These are phyloP conservation scores for Exophiala sp. DNA, from an alignment of 2,329 filamentous ascomycete genomes.

Conservation along the genomic window DNA sequence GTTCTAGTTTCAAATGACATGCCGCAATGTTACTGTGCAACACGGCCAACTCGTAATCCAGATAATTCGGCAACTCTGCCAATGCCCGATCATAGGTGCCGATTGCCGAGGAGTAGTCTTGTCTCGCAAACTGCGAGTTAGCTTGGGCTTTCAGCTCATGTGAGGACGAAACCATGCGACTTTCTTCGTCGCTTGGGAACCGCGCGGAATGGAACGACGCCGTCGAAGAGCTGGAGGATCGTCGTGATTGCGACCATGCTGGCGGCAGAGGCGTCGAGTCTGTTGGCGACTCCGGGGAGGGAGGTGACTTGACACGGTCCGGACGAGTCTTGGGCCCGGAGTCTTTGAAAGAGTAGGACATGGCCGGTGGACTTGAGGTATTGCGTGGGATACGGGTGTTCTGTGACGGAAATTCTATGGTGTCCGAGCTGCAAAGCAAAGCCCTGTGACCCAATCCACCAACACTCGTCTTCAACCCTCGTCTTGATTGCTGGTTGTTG, in stretches of 20 bases:
- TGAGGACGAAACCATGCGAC: constrained; percentile 64
- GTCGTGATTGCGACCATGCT: constrained; percentile 20
- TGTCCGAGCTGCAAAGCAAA: no score
- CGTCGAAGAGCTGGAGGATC: constrained; percentile 19
- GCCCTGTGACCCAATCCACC: no score
- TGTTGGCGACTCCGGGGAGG: constrained; percentile 2
- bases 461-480: no score
- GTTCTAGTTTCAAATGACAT: constrained; percentile 74
- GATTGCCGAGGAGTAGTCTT: constrained; percentile 70
- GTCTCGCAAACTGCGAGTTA: constrained; percentile 69
- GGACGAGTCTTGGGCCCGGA: constrained; percentile 25
- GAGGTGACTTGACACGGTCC: constrained; percentile 24
- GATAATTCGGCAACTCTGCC: constrained; percentile 70
- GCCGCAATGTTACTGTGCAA: constrained; percentile 84
- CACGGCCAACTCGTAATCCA: constrained; percentile 82
- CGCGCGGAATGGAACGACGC: constrained; percentile 32
- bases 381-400: no score
- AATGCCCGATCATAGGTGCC: constrained; percentile 76
- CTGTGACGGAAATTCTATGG: no score
- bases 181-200: constrained; percentile 45
- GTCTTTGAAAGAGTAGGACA: constrained; percentile 24
- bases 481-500: no score
- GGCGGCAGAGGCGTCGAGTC: constrained; percentile 10
- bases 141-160: constrained; percentile 67
- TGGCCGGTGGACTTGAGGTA: constrained; percentile 4